A percentile compares a stretch with the other conserved stretches of the same genome.
Evolutionary conservation across 148 eudicot species (phyloP).

Genomic region (Polygonum maritimum): DNA sequence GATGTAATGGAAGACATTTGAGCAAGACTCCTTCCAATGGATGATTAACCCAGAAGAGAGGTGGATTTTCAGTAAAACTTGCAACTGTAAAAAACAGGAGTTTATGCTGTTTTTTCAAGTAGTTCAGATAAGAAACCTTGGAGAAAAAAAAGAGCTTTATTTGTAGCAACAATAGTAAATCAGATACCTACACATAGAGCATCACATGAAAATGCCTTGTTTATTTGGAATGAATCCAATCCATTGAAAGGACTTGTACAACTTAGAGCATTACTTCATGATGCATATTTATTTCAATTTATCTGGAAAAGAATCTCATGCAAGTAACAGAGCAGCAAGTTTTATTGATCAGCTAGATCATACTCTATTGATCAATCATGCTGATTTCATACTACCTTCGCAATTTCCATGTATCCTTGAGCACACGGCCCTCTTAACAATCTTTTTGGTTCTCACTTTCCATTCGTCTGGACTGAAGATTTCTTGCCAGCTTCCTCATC

Average conservation of each 20-base stretch:
- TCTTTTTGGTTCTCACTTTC: background rate
- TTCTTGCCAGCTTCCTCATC: constrained; percentile 12
- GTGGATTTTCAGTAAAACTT: background rate
- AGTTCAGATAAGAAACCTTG: background rate
- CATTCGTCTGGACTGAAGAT: background rate
- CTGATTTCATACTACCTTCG: background rate
- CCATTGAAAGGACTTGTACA: no score
- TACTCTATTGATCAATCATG: background rate
- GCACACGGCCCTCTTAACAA: background rate
- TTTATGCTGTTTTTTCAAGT: background rate
- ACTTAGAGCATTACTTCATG: background rate
- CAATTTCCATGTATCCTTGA: background rate
- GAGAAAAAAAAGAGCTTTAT: background rate
- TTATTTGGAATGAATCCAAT: background rate
- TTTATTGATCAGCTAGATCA: background rate
- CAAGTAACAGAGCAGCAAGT: background rate
- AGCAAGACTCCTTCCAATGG: no score
- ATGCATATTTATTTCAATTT: background rate
- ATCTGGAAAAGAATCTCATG: background rate
- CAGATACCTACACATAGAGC: background rate
- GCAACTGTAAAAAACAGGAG: background rate
- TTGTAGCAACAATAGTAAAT: background rate
- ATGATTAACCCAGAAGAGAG: no score
- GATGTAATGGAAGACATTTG: no score
- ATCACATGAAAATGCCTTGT: background rate